Evolutionary conservation across 108 stramenopile genomes (phyloP), one percentile per base, ranked within the genome.

Genomic region (Cyclotella sp.): DNA sequence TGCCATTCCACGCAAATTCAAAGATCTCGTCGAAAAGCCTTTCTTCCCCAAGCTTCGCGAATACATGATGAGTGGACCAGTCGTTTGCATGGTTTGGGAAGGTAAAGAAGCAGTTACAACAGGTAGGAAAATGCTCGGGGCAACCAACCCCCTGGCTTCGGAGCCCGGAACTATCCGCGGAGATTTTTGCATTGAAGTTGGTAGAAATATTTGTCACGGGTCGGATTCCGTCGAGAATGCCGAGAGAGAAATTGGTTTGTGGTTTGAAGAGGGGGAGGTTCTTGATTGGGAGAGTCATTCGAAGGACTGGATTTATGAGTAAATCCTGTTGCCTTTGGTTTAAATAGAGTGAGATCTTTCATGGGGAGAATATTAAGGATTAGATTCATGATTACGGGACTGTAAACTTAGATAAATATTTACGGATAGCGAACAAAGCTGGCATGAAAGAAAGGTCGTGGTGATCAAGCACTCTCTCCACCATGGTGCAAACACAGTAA

Each of bases 51-150:
- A 84, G 24, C 89, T 98, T 47, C 89, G 89, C 41, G 94, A 97
- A 63, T 98, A 97, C 91, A 96, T 98, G 94, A 76, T 79, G 81
- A 80, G 68, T 72, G 74, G 74, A 57, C 79, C 82, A 9, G 78
- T 77, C 18, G 63, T 72, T 22, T 88, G 90, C 84, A 97, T 98
- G 97, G 89, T 97, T 28, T 98, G 97, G 97, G 95, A 97, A 84
- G 95, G 93, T 53, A 91, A 92, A 57, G 93, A 93, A 65, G 98
- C 94, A 21, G 95, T 97, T 54, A 75, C 86, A 18, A 93, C 93
- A 9, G 97, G 97, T 42, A 85, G 98, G 26, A 96, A 94, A 80
- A 93, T 98, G 93, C 86, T 98, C 10, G 98, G 98, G 18, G 96
- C 96, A 16, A 98, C 98, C 66, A 97, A 97, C 73, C 98, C 98